These are phyloP conservation scores for Colletotrichum sojae DNA, from an alignment of 2,329 filamentous ascomycete genomes.

Conservation along the genomic window DNA sequence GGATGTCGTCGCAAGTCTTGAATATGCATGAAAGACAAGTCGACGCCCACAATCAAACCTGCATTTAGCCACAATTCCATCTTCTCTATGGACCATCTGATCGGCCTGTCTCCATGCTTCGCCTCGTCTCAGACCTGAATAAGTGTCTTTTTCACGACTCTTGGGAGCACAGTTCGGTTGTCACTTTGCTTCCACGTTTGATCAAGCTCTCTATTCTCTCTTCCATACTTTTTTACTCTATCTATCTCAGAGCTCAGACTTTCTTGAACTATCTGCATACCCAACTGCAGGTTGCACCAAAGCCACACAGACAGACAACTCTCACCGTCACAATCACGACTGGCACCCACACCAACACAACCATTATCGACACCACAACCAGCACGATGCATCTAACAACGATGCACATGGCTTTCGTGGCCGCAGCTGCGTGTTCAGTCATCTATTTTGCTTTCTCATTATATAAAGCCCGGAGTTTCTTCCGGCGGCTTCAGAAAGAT, in stretches of 20 bases:
- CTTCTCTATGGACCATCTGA: neutral
- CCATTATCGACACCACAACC: constrained; percentile 11
- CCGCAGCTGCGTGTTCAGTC: neutral
- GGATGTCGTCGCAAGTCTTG: neutral
- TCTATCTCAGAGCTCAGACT: neutral
- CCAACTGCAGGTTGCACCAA: neutral
- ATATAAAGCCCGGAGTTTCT: constrained; percentile 19
- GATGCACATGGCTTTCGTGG: constrained; percentile 3
- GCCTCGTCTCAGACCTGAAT: constrained; percentile 23
- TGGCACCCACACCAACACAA: constrained; percentile 3
- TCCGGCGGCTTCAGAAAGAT: constrained; percentile 16
- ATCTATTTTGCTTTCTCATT: constrained; percentile 7
- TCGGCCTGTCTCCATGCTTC: constrained; percentile 3
- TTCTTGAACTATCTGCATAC: neutral
- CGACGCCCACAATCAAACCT: neutral
- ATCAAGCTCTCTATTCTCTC: constrained; percentile 2
- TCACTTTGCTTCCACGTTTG: constrained; percentile 14
- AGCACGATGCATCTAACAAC: constrained; percentile 18
- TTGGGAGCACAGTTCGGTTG: neutral
- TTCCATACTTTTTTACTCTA: constrained; percentile 1
- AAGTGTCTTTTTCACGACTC: constrained; percentile 13
- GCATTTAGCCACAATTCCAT: neutral
- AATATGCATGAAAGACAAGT: neutral
- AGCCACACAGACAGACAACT: constrained; percentile 2
- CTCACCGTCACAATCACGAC: constrained; percentile 9